Evolutionary conservation across 2,329 filamentous ascomycete species (phyloP), one percentile per base, ranked within the genome.

Genomic region (Coniella vitis): DNA sequence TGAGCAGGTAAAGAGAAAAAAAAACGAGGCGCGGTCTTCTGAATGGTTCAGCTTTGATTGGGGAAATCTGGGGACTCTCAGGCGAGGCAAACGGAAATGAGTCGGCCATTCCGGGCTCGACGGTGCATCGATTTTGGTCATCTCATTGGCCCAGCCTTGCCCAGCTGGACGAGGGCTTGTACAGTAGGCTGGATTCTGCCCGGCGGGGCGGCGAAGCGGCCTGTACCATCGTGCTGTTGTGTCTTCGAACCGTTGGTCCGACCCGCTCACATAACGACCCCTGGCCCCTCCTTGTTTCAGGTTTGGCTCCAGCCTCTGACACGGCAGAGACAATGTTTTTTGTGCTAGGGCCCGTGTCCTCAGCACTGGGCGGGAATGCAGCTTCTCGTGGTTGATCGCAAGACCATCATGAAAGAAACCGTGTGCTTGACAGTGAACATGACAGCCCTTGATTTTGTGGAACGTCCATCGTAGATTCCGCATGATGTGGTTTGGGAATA

Each of bases 211-310:
- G 8, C 34, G 7, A 36, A 16, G 34, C 34, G 34, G 25, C 25
- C 25, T 29, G 25, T 29, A 29, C 25, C 25, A 29, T 29, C 25
- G 25, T 29, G 10, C 25, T 29, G 25, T 29, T 29, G 25, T 29
- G 25, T 31, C 38, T 29, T 42, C 16, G 10, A 21, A 34, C 16
- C 16, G 39, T 31, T 41, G 25, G 39, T 29, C 37, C 38, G 31
- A 38, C 31, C 45, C 45, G 37, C 38, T 47, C 37, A 17, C 20
- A n/a, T 9, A 29, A 29, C 25, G 10, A 5, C 25, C 25, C 25
- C 25, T 29, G 25, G 37, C n/a, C 2, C 5, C 38, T 19, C 45
- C 45, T 37, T 47, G 45, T 47, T 47, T 47, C 45, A 41, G 38
- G 38, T 41, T 47, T 34, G 12, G 19, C 45, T 39, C 38, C 32